Evolutionary conservation across 345 rosid genomes (phyloP), one percentile per base, ranked within the genome.

Genomic region (Acer saccharum): DNA sequence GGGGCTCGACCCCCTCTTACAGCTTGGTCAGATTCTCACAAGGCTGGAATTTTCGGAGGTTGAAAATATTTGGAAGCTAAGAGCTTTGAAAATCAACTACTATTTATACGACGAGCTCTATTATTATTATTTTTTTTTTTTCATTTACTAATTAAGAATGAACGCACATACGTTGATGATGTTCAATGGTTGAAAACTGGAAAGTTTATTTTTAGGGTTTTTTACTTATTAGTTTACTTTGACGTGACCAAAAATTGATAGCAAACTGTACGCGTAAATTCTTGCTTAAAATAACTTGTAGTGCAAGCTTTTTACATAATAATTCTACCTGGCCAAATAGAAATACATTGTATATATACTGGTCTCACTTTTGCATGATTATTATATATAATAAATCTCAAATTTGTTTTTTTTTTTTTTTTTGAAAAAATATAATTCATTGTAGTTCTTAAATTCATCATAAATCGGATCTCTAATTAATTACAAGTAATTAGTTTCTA

Each of bases 1-100:
- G 35, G 54, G 71, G 10, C 9, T 23, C 11, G 29, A 44, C 72
- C 58, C 64, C 82, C 83, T 76, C 77, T 41, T 46, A 72, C 16
- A 55, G 72, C 65, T 77, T 75, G 79, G 76, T 7, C 69, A 50
- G 44, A 46, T 46, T 16, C 57, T 32, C 35, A 52, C 64, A 65
- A 17, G 13, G 18, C 55, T 13, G 16, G 29, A 20, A 43, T n/a
- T 25, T 58, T 58, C 32, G 67, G 6, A 9, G 11, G 46, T 43
- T 14, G 70, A 44, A 18, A 12, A 35, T 35, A 35, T 4, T 52
- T 17, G 50, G 23, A 35, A 44, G 23, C 10, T 3, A 23, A 69
- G 54, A 6, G 21, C 16, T 43, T 12, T 69, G 50, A 14, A 7
- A 54, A 44, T 21, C 4, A 3, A 57, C 10, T 32, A 74, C 65